These are phyloP conservation scores for Skeletonema potamos DNA, from an alignment of 108 stramenopile genomes.

Conservation along the genomic window DNA sequence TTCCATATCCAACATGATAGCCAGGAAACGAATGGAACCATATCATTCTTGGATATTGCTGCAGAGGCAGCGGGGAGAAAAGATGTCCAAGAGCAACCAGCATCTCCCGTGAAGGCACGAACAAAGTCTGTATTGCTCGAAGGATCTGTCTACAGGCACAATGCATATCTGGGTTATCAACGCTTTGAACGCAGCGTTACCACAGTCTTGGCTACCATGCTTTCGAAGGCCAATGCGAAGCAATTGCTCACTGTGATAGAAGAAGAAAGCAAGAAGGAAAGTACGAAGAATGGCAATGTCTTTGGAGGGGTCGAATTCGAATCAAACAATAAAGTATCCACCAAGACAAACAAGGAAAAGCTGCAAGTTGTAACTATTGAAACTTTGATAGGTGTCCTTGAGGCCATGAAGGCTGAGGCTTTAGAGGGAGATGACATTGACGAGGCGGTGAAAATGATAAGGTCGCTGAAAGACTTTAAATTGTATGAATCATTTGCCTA, in stretches of 20 bases:
- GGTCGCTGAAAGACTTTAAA: slow-evolving; percentile 43
- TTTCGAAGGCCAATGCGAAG: slow-evolving; percentile 44
- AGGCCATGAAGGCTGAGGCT: not conserved
- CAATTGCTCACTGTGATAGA: slow-evolving; percentile 21
- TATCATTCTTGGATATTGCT: slow-evolving; percentile 51
- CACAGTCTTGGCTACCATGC: slow-evolving; percentile 58
- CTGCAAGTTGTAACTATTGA: slow-evolving; percentile 30
- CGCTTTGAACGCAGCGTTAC: slow-evolving; percentile 62
- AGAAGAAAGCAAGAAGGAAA: slow-evolving; percentile 6
- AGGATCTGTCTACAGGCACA: slow-evolving; percentile 50
- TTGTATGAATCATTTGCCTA: slow-evolving; percentile 74
- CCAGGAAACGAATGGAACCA: slow-evolving; percentile 5
- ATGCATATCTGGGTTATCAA: slow-evolving; percentile 51
- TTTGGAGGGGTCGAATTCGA: slow-evolving; percentile 31
- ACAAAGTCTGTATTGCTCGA: slow-evolving; percentile 7
- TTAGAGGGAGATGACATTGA: not conserved
- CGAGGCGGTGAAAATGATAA: slow-evolving; percentile 43
- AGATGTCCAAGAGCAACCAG: not conserved
- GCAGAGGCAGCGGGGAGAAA: slow-evolving; percentile 32
- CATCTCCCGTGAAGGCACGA: not conserved
- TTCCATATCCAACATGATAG: slow-evolving; percentile 57
- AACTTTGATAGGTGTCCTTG: slow-evolving; percentile 16
- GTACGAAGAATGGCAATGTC: not conserved
- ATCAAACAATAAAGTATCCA: slow-evolving; percentile 4
- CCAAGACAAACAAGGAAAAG: slow-evolving; percentile 5